Conservation (phyloP, 331 rosid species). For the Cucumis variabilis region DNA sequence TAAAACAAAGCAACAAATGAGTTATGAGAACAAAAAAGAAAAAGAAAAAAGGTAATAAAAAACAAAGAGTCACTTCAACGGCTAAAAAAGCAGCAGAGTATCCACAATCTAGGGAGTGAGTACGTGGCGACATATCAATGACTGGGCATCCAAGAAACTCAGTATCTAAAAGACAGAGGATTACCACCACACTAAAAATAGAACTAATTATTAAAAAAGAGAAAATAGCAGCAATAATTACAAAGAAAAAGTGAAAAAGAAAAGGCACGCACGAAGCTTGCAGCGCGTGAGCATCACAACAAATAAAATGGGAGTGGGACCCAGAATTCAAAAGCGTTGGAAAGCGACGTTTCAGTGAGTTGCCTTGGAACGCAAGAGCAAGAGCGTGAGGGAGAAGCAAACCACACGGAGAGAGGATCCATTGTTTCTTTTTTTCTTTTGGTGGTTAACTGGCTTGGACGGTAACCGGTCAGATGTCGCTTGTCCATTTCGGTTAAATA, state of each 20-base stretch:
- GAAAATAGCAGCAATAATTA: not conserved
- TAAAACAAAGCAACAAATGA: no score
- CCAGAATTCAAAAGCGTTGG: not conserved
- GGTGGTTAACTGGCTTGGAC: slow-evolving; percentile 25
- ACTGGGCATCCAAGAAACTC: rapidly evolving
- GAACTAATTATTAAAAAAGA: not conserved
- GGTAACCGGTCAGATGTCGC: slow-evolving; percentile 32
- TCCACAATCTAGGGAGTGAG: no score
- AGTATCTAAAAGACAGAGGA: not conserved
- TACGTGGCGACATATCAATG: not conserved
- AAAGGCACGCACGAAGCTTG: not conserved
- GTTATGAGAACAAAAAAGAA: no score
- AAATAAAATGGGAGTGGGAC: not conserved
- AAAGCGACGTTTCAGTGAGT: slow-evolving; percentile 5
- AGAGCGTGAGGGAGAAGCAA: slow-evolving; percentile 26
- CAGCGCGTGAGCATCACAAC: not conserved
- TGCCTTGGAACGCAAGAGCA: slow-evolving; percentile 14
- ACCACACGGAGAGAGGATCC: not conserved
- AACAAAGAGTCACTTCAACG: not conserved
- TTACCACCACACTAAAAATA: not conserved
- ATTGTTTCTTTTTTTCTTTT: not conserved
- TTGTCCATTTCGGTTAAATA: slow-evolving; percentile 26
- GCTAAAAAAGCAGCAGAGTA: not conserved
- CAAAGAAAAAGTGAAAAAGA: not conserved
- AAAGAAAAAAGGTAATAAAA: no score